Conservation (phyloP, 495 filamentous ascomycete genomes). For the Aspergillus taichungensis region DNA sequence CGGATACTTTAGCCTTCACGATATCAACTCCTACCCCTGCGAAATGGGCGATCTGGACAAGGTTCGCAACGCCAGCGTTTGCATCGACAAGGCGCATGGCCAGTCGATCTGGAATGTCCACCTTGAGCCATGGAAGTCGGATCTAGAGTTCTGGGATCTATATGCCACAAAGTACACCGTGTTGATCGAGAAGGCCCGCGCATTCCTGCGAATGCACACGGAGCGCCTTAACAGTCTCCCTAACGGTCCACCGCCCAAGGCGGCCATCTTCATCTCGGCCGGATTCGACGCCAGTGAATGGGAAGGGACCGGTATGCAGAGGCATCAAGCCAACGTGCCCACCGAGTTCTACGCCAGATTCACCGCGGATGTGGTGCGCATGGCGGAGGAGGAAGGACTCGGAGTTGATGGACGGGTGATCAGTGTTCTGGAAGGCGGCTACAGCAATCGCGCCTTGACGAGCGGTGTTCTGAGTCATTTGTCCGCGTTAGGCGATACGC, state of each 20-base stretch:
- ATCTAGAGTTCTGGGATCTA: constrained; percentile 77
- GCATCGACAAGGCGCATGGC: constrained; percentile 82
- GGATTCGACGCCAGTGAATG: constrained; percentile 96
- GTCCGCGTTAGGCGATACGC: constrained; percentile 54
- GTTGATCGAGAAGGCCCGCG: constrained; percentile 70
- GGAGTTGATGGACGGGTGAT: constrained; percentile 75
- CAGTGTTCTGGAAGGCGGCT: constrained; percentile 91
- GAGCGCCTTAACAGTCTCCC: constrained; percentile 46
- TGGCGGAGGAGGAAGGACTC: constrained; percentile 73
- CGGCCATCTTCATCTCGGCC: constrained; percentile 86
- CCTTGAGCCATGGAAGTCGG: constrained; percentile 72
- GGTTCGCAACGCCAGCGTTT: constrained; percentile 81
- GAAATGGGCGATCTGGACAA: constrained; percentile 84
- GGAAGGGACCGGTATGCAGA: constrained; percentile 86
- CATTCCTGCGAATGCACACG: constrained; percentile 62
- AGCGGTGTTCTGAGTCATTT: constrained; percentile 86
- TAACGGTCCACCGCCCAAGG: constrained; percentile 53
- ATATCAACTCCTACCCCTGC: constrained; percentile 96
- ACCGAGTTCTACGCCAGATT: constrained; percentile 93
- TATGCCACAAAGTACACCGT: constrained; percentile 69
- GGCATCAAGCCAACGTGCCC: constrained; percentile 89
- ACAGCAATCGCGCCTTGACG: constrained; percentile 81
- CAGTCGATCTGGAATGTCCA: constrained; percentile 98
- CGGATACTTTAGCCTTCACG: constrained; percentile 92
- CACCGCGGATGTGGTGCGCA: constrained; percentile 68